Base-by-base conservation (phyloP, 352 stramenopile genomes). In the Globisporangium orthogonon region DNA sequence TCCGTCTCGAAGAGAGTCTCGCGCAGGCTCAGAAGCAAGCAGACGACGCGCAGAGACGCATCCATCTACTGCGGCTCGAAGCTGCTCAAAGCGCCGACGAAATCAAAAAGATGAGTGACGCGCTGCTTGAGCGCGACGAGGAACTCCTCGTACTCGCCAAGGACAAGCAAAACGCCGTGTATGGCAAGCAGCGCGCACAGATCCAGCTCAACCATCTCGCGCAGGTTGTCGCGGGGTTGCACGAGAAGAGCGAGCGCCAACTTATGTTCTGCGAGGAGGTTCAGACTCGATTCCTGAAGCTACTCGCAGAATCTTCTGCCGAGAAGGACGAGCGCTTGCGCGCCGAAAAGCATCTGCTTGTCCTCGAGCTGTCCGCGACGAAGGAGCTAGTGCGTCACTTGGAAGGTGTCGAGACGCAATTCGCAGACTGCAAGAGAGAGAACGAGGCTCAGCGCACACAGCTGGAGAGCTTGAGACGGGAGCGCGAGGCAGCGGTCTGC, bases 21-120 rank as follows among this genome's bases (percentile, higher is more conserved):
- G 56, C 46, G 0, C 41, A 56, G 41, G 46, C 70, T 6, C 55
- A 77, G 50, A 68, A 69, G 0, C 73, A 85, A 45, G 61, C 63
- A 15, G 80, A 88, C n/a, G 76, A 88, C 11, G 45, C 63, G 7
- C 63, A 78, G 37, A 75, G 80, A 1, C 75, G 75, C 4, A 71
- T 83, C 5, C 66, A 76, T 9, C 50, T 90, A 40, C 61, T 88
- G 35, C 72, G 72, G 43, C 60, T 88, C 3, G 77, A 88, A 47
- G 65, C 65, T 3, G 52, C 60, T 3, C 76, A 88, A 54, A 54
- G 58, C 17, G 39, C 61, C 2, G 76, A 83, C 1, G 73, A 83
- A 9, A 50, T 66, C 15, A 64, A 56, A 7, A 72, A 60, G 47
- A 56, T 64, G 6, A 49, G 52, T 28, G 73, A 86, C 39, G 50